A percentile compares a stretch with the other conserved stretches of the same genome.
phyloP scores from a whole-genome alignment of 306 rosid species.

The Arachis hypogaea region DNA sequence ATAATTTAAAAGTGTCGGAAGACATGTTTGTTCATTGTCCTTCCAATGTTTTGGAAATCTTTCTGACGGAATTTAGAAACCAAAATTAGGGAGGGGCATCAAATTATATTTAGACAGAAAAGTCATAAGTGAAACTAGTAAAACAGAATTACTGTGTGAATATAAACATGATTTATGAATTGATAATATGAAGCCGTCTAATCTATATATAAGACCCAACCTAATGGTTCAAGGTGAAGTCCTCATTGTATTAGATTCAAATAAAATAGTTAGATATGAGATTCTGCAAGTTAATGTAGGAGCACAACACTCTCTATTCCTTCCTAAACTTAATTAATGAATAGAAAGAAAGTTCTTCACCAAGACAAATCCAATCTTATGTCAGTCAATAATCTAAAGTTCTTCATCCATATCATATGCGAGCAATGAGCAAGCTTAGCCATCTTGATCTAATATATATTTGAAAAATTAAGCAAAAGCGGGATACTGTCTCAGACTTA shows the following conservation, averaged over 20 bases:
- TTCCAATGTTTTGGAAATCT: background rate
- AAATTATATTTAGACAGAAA: too few species aligned
- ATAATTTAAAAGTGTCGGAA: background rate
- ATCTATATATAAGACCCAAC: too few species aligned
- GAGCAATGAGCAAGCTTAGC: constrained; percentile 10
- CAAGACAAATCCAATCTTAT: constrained; percentile 9
- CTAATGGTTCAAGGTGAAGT: too few species aligned
- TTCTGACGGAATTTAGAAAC: constrained; percentile 13
- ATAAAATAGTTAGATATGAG: constrained; percentile 26
- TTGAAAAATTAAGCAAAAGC: background rate
- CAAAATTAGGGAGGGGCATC: too few species aligned
- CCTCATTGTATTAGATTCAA: background rate
- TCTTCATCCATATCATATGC: background rate
- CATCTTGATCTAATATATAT: constrained; percentile 18
- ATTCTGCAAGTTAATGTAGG: background rate
- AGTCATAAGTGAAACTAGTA: too few species aligned
- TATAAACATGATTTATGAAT: too few species aligned
- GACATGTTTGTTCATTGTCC: constrained; percentile 1
- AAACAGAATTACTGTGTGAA: too few species aligned
- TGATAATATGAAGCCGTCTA: too few species aligned
- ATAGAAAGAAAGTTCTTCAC: background rate
- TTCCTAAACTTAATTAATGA: constrained; percentile 4
- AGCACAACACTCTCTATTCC: background rate
- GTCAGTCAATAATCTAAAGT: background rate
- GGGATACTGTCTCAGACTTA: background rate